Evolutionary conservation across 108 stramenopile species (phyloP).

Genomic region (Conticribra guillardii): DNA sequence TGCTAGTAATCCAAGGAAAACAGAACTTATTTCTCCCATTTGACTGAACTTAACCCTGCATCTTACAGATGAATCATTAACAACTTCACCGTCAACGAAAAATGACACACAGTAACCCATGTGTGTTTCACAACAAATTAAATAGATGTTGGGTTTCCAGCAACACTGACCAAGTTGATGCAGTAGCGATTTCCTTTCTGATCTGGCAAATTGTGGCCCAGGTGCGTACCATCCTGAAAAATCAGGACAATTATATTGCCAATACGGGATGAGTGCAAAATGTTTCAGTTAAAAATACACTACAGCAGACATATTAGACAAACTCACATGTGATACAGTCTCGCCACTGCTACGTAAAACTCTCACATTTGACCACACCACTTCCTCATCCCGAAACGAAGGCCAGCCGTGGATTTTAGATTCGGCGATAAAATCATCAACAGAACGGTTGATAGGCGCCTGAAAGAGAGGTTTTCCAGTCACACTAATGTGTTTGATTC

Average conservation of each 20-base stretch:
- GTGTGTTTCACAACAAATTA: not conserved
- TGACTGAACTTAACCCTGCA: too few species aligned
- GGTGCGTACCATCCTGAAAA: slow-evolving; percentile 63
- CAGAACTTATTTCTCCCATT: slow-evolving; percentile 92
- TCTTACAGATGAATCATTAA: too few species aligned
- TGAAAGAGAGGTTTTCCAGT: slow-evolving; percentile 32
- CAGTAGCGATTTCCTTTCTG: slow-evolving; percentile 88
- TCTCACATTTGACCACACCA: slow-evolving; percentile 90
- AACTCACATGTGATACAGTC: slow-evolving; percentile 66
- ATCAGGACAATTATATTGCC: not conserved
- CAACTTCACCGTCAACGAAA: too few species aligned
- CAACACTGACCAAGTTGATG: slow-evolving; percentile 91
- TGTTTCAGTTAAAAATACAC: too few species aligned
- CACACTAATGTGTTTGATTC: slow-evolving; percentile 8
- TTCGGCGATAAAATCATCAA: slow-evolving; percentile 58
- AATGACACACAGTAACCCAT: not conserved
- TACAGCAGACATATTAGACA: too few species aligned
- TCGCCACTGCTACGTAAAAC: slow-evolving; percentile 83
- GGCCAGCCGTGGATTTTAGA: slow-evolving; percentile 74
- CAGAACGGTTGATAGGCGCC: slow-evolving; percentile 57
- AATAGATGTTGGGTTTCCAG: slow-evolving; percentile 55
- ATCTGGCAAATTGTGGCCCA: slow-evolving; percentile 86
- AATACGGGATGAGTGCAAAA: not conserved
- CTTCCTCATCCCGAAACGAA: slow-evolving; percentile 63
- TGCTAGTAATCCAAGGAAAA: slow-evolving; percentile 90